A percentile compares a stretch with the other conserved stretches of the same genome.
phyloP scores from a whole-genome alignment of 495 filamentous ascomycete species.

The Astrocystis sublimbata region DNA sequence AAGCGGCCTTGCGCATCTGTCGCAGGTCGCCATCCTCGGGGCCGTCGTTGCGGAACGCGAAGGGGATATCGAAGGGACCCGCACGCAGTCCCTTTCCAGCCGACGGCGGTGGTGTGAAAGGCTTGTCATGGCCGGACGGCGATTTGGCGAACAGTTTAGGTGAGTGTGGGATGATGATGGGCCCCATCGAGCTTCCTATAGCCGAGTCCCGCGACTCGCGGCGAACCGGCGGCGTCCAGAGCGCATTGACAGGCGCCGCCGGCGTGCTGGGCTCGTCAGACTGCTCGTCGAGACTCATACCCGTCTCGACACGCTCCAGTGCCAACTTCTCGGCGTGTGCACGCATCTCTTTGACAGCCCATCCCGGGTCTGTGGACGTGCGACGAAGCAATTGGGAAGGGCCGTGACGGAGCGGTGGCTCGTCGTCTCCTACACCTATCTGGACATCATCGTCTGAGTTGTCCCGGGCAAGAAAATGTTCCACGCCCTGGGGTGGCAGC shows the following conservation, averaged over 20 bases:
- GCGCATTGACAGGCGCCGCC: conserved; percentile 43
- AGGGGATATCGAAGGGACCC: conserved; percentile 39
- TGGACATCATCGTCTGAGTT: conserved; percentile 47
- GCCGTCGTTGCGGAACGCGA: conserved; percentile 25
- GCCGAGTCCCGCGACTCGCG: conserved; percentile 36
- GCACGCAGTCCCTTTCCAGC: conserved; percentile 27
- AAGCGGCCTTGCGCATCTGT: conserved; percentile 49
- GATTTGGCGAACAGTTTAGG: conserved; percentile 28
- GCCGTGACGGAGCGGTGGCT: conserved; percentile 39
- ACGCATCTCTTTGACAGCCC: conserved; percentile 55
- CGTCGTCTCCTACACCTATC: conserved; percentile 29
- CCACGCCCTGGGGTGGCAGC: conserved; percentile 49
- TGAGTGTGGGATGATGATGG: conserved; percentile 40
- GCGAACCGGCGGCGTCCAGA: conserved; percentile 39
- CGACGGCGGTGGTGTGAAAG: conserved; percentile 26
- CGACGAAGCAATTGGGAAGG: conserved; percentile 38
- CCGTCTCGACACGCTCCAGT: conserved; percentile 19
- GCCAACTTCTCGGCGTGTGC: conserved; percentile 44
- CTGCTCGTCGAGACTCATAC: conserved; percentile 35
- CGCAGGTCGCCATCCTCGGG: conserved; percentile 32
- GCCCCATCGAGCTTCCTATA: conserved; percentile 43
- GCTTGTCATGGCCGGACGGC: conserved; percentile 19
- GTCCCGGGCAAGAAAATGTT: conserved; percentile 57
- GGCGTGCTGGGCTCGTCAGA: conserved; percentile 47
- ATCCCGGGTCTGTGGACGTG: conserved; percentile 49